Percentiles rank a stretch among this genome's conserved stretches.
Conservation (phyloP, 2,329 filamentous ascomycete genomes). For the Metarhizium rileyi region DNA sequence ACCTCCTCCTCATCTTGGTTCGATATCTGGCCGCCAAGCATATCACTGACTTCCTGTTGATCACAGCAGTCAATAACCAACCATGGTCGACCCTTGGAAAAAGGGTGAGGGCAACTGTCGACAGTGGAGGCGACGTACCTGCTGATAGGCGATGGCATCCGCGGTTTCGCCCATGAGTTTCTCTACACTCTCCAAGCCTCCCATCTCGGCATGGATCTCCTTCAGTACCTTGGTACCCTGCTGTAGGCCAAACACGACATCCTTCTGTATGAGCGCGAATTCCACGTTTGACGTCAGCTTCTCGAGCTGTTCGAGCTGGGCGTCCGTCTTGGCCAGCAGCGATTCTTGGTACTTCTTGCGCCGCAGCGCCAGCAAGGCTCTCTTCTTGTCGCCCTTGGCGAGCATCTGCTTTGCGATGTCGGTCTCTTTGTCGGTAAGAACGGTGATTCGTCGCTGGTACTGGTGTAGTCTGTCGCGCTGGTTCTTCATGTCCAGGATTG, state of each 20-base stretch:
- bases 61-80: neutral
- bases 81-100: neutral
- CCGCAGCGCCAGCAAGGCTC: conserved; percentile 78
- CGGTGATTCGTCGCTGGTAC: conserved; percentile 83
- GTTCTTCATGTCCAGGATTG: conserved; percentile 94
- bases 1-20: conserved; percentile 97
- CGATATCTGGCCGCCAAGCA: conserved; percentile 79
- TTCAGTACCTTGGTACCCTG: conserved; percentile 84
- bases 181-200: conserved; percentile 86
- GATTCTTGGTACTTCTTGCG: conserved; percentile 96
- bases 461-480: conserved; percentile 96
- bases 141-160: conserved; percentile 84
- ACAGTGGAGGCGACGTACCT: conserved; percentile 39
- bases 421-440: conserved; percentile 80
- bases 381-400: conserved; percentile 65
- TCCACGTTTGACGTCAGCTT: conserved; percentile 82
- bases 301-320: conserved; percentile 88
- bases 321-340: conserved; percentile 79
- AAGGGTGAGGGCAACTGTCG: neutral
- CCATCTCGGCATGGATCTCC: conserved; percentile 93
- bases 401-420: conserved; percentile 78
- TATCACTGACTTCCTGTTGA: conserved; percentile 75
- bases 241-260: conserved; percentile 84
- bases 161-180: conserved; percentile 89
- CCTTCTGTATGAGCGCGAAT: conserved; percentile 94